Evolutionary conservation across 1,284 basidiomycete genomes (phyloP).

Genomic region (Ustilago bromivora): DNA sequence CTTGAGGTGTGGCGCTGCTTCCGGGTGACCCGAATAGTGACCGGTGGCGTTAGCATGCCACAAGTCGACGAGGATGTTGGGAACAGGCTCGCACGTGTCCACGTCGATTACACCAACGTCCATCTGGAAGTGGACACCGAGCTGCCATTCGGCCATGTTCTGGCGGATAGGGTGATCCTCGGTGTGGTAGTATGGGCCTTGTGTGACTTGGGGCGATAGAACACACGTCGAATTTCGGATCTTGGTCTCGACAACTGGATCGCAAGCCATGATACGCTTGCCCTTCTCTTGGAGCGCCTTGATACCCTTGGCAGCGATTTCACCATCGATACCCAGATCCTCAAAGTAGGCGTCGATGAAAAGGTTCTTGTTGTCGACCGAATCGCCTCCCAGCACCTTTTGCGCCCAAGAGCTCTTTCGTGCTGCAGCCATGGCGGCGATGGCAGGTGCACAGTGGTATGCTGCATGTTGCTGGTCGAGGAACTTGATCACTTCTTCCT

Average conservation of each 20-base stretch:
- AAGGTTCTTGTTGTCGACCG: slow-evolving; percentile 66
- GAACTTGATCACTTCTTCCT: slow-evolving; percentile 65
- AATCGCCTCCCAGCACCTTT: slow-evolving; percentile 60
- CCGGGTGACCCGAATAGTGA: slow-evolving; percentile 72
- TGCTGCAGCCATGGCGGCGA: slow-evolving; percentile 68
- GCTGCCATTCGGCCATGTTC: slow-evolving; percentile 74
- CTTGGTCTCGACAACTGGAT: slow-evolving; percentile 59
- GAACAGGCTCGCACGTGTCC: slow-evolving; percentile 78
- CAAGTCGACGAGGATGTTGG: slow-evolving; percentile 79
- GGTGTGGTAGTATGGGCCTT: slow-evolving; percentile 73
- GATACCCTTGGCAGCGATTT: slow-evolving; percentile 41
- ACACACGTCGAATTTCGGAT: slow-evolving; percentile 70
- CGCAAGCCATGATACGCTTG: slow-evolving; percentile 66
- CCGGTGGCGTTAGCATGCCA: slow-evolving; percentile 73
- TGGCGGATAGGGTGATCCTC: slow-evolving; percentile 72
- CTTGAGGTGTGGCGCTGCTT: slow-evolving; percentile 68
- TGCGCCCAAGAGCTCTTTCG: slow-evolving; percentile 66
- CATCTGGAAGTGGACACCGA: slow-evolving; percentile 73
- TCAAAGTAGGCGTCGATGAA: slow-evolving; percentile 69
- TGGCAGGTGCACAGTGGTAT: slow-evolving; percentile 70
- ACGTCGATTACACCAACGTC: slow-evolving; percentile 81
- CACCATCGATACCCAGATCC: slow-evolving; percentile 50
- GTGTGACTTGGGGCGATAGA: slow-evolving; percentile 70
- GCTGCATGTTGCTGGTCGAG: slow-evolving; percentile 66
- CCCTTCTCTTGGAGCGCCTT: slow-evolving; percentile 56